Evolutionary conservation across 2,329 filamentous ascomycete species (phyloP).

Genomic region (Fusarium mundagurra): DNA sequence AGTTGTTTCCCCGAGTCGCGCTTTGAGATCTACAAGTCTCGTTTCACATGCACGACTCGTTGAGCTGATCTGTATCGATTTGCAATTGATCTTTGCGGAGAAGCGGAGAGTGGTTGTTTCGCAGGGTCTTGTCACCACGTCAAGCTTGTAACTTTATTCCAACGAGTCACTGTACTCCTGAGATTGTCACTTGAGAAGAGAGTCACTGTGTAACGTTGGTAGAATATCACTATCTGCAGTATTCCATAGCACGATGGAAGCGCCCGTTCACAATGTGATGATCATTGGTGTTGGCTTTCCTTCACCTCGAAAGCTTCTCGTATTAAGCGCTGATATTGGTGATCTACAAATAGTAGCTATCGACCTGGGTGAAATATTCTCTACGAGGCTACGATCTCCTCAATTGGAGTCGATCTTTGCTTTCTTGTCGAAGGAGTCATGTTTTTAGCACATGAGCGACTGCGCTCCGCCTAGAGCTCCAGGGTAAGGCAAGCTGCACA

Average conservation of each 20-base stretch:
- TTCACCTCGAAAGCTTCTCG: not conserved
- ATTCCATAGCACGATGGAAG: not conserved
- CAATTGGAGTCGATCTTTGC: not conserved
- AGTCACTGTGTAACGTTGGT: not conserved
- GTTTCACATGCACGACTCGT: constrained; percentile 16
- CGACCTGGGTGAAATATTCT: not conserved
- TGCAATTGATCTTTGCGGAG: not conserved
- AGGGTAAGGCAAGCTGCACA: not conserved
- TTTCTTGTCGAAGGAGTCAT: not conserved
- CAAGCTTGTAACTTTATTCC: constrained; percentile 6
- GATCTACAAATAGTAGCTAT: not conserved
- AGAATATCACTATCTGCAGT: not conserved
- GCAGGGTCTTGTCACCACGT: not conserved
- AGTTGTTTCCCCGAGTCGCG: constrained; percentile 19
- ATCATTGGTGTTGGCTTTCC: not conserved
- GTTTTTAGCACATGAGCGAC: not conserved
- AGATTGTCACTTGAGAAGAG: not conserved
- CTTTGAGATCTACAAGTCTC: constrained; percentile 19
- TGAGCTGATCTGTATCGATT: not conserved
- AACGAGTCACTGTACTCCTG: constrained; percentile 5
- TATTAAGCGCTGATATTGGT: not conserved
- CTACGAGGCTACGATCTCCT: not conserved
- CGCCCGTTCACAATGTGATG: not conserved
- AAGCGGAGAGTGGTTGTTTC: not conserved
- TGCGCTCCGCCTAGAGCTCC: not conserved